Base-by-base conservation (phyloP, 2,329 filamentous ascomycete species). In the Alternaria ventricosa region DNA sequence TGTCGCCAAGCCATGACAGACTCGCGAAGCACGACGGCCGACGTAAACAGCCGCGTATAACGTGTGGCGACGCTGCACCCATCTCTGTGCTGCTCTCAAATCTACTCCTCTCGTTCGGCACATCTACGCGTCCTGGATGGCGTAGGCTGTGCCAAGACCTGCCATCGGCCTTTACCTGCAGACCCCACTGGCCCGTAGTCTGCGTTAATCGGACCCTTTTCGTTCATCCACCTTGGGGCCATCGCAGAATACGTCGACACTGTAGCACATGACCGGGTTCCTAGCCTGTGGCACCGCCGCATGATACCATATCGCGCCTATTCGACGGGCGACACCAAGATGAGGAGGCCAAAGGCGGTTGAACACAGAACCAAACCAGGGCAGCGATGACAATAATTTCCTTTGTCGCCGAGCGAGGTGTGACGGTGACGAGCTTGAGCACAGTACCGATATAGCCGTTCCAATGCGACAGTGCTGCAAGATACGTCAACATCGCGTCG, bases 41-140 rank as follows among this genome's bases (percentile, higher is more conserved):
- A 74, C 70, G 71, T 72, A 61, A 71, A 74, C 66, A 58, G 69
- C 70, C 69, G 69, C 70, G 71, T 72, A 70, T 15, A 50, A 61
- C 53, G 50, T 60, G 50, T 60, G 50, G 57, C 57, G 22, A 23
- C 51, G 28, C 27, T 27, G 43, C 27, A 41, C 30, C 46, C 30
- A 23, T 33, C 23, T n/a, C 57, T 25, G 44, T 57, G 7, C 55
- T 57, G 44, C n/a, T 36, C 44, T 5, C n/a, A 22, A 7, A 13
- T 49, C 44, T 27, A 4, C 30, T 28, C 27, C 45, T 41, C 57
- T 27, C 46, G 3, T n/a, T 22, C 27, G 20, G n/a, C 27, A 18
- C 54, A 45, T 45, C 25, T 61, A 61, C 59, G 59, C 59, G 59
- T 57, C 59, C 59, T 28, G n/a, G 20, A 51, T 12, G 54, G 33